These are phyloP conservation scores for Cladosporium oxysporum DNA, from an alignment of 2,329 filamentous ascomycete genomes.

Conservation along the genomic window DNA sequence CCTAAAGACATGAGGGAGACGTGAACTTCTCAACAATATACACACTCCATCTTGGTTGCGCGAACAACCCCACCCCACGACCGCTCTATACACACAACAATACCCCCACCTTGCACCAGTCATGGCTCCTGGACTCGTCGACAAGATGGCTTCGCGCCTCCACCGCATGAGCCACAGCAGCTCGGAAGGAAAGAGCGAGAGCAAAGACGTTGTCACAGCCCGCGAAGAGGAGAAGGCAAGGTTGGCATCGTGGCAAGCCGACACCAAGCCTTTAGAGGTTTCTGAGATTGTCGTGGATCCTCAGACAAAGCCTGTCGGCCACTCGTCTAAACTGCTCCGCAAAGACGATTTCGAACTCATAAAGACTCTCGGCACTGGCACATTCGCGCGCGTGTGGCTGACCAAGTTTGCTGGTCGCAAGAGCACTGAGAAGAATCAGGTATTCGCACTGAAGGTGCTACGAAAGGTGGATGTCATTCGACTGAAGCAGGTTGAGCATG, in stretches of 20 bases:
- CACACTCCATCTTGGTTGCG: neutral
- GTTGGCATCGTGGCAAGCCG: constrained; percentile 50
- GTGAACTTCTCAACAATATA: neutral
- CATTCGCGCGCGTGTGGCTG: constrained; percentile 78
- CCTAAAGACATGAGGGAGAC: constrained; percentile 12
- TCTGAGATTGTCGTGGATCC: constrained; percentile 47
- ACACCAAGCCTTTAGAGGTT: constrained; percentile 46
- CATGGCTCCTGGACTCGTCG: constrained; percentile 38
- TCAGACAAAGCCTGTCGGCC: constrained; percentile 48
- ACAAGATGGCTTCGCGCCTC: constrained; percentile 39
- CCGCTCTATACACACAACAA: constrained; percentile 9
- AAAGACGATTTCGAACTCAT: constrained; percentile 69
- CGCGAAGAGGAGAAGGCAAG: constrained; percentile 51
- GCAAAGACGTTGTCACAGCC: constrained; percentile 29
- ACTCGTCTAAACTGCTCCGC: constrained; percentile 49
- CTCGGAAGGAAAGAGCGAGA: constrained; percentile 20
- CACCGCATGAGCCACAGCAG: constrained; percentile 38
- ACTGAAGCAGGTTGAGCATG: constrained; percentile 84
- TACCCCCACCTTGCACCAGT: neutral
- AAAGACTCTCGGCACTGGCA: constrained; percentile 75
- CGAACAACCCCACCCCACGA: neutral
- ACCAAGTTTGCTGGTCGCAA: constrained; percentile 61
- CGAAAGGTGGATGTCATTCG: constrained; percentile 70
- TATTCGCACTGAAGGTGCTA: constrained; percentile 81
- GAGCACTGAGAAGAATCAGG: constrained; percentile 59